These are phyloP conservation scores for Nematodospora anomalae DNA, from an alignment of 1,139 yeast species.

Conservation along the genomic window DNA sequence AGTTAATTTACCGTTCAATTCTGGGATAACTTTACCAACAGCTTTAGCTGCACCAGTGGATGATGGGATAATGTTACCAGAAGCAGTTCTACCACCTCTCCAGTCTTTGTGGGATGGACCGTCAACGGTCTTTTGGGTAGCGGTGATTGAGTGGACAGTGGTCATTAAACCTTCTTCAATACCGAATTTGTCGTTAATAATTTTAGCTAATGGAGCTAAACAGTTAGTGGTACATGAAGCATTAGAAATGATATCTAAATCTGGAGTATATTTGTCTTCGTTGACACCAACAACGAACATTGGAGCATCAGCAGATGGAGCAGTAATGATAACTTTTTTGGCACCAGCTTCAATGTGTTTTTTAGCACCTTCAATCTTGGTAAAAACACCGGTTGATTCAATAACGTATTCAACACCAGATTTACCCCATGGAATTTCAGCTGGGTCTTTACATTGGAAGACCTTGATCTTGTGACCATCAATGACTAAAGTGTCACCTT, in stretches of 20 bases:
- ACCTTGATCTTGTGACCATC: slow-evolving; percentile 69
- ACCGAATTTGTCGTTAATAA: slow-evolving; percentile 75
- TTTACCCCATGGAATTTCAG: slow-evolving; percentile 80
- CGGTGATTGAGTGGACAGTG: slow-evolving; percentile 88
- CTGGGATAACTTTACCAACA: slow-evolving; percentile 88
- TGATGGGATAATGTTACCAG: slow-evolving; percentile 86
- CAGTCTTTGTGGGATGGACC: slow-evolving; percentile 94
- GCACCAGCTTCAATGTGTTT: slow-evolving; percentile 85
- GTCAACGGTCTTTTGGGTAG: slow-evolving; percentile 88
- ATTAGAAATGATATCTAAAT: slow-evolving; percentile 72
- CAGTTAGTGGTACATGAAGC: slow-evolving; percentile 93
- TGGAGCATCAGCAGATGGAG: slow-evolving; percentile 87
- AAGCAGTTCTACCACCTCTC: slow-evolving; percentile 94
- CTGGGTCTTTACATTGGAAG: slow-evolving; percentile 78
- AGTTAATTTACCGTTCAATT: slow-evolving; percentile 83
- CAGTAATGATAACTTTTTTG: slow-evolving; percentile 85
- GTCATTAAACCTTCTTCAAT: slow-evolving; percentile 88
- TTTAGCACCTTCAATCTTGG: slow-evolving; percentile 73
- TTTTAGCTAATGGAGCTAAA: slow-evolving; percentile 86
- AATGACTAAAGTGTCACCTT: slow-evolving; percentile 58
- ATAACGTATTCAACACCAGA: slow-evolving; percentile 75
- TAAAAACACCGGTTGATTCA: slow-evolving; percentile 90
- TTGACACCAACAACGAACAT: slow-evolving; percentile 88
- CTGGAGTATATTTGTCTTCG: slow-evolving; percentile 68
- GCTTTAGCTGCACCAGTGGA: slow-evolving; percentile 95